Evolutionary conservation across 1,284 basidiomycete species (phyloP).

Genomic region (Papiliotrema terrestris): DNA sequence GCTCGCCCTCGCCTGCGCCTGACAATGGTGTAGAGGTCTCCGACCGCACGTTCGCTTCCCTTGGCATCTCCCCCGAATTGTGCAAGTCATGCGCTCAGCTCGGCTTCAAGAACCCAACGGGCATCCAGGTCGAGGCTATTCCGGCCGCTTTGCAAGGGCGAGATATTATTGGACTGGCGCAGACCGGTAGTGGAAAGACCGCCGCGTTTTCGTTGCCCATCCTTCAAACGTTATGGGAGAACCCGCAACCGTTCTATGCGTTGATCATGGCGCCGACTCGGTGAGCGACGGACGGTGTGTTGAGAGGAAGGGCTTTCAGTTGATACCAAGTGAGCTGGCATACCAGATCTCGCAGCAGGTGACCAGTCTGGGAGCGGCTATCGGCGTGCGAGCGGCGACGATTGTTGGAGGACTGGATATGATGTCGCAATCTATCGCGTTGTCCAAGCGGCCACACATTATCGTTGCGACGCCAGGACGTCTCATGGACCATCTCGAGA

Average conservation of each 20-base stretch:
- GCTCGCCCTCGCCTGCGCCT: constrained; percentile 13
- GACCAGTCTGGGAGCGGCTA: constrained; percentile 84
- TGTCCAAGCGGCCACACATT: constrained; percentile 89
- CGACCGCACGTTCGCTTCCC: constrained; percentile 53
- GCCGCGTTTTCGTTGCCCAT: constrained; percentile 96
- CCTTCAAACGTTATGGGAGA: constrained; percentile 93
- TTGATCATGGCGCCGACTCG: constrained; percentile 91
- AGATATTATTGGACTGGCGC: constrained; percentile 96
- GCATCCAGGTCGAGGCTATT: constrained; percentile 86
- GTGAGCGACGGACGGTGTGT: constrained; percentile 30
- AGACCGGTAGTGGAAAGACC: constrained; percentile 97
- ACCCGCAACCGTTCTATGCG: constrained; percentile 89
- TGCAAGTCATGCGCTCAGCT: constrained; percentile 80
- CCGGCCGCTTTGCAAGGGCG: constrained; percentile 85
- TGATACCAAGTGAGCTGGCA: constrained; percentile 95
- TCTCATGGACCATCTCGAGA: constrained; percentile 92
- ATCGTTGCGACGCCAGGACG: constrained; percentile 97
- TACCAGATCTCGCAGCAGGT: constrained; percentile 98
- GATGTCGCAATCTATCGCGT: constrained; percentile 86
- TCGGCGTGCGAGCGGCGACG: constrained; percentile 86
- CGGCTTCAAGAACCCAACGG: constrained; percentile 82
- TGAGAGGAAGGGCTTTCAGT: neutral
- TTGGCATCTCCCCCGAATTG: constrained; percentile 86
- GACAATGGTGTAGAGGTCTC: constrained; percentile 13
- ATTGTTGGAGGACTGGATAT: constrained; percentile 96